Base-by-base conservation (phyloP, 768 basidiomycete species). In the Kwoniella pini region DNA sequence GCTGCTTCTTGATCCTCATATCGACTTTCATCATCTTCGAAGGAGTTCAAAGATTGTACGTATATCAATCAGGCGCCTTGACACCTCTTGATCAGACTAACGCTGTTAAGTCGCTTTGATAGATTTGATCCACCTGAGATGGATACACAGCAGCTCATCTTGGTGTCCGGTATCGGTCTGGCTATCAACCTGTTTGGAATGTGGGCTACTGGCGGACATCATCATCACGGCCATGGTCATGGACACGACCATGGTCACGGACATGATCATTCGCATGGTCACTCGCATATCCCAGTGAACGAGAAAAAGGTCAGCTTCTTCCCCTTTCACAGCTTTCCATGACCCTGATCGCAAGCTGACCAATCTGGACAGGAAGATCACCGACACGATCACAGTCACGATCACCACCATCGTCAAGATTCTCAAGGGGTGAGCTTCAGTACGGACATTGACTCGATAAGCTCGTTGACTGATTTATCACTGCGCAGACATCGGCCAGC, bases 11-110 rank as follows among this genome's bases (percentile, higher is more conserved):
- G 21, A 74, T 78, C 31, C 54, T 79, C 36, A 96, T 98, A 58
- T 97, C 94, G 2, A 87, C 98, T 63, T 99, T 98, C 45, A 99
- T 99, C 75, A 88, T 98, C 36, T 97, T 99, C 63, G 96, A 99
- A 80, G 96, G 94, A 1, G 86, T 98, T 40, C 92, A 98, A 79
- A 84, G 96, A 67, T 83, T 99, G 90, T 95, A 72, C 72, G 84
- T n/a, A 22, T 17, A 7, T 40, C 21, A 10, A 42, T 13, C 15
- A n/a, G 36, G 17, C 11, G n/a, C 24, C 21, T 19, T 26, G n/a
- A 9, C 7, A 2, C 17, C 15, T 9, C 39, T 15, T 15, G 15
- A 4, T n/a, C 27, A 30, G 12, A 15, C 17, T 24, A 0, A 31
- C 28, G 30, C 19, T 40, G 36, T 51, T 46, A 48, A 61, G 39